Percentiles rank a stretch among this genome's conserved stretches.
These are phyloP conservation scores for Apophysomyces ossiformis DNA, from an alignment of 371 early-diverging fungal species.

Conservation along the genomic window DNA sequence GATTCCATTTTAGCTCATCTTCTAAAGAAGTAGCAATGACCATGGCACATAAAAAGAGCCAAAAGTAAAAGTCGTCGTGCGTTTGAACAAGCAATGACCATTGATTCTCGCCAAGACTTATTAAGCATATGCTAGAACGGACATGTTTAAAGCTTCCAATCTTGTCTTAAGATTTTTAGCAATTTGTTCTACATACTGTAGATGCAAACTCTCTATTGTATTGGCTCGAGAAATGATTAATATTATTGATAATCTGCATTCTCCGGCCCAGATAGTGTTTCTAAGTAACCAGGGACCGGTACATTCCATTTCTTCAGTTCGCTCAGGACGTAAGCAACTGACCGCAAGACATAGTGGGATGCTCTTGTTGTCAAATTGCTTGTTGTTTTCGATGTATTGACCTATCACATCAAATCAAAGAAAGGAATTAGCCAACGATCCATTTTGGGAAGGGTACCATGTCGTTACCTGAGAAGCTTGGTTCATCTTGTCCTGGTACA, in stretches of 20 bases:
- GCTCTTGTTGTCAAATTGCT: background rate
- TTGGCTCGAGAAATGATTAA: background rate
- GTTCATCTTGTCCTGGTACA: constrained; percentile 54
- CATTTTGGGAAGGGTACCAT: background rate
- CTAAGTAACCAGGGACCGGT: background rate
- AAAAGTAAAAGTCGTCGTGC: too few species aligned
- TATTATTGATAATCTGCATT: background rate
- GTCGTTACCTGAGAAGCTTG: background rate
- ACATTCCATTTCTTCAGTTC: constrained; percentile 5
- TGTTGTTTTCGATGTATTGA: background rate
- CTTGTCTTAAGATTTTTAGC: too few species aligned
- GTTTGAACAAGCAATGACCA: too few species aligned
- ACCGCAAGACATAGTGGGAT: background rate
- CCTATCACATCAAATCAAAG: background rate
- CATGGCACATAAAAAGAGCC: too few species aligned
- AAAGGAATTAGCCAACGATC: background rate
- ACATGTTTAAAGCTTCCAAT: too few species aligned
- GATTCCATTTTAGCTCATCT: constrained; percentile 42
- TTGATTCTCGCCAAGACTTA: too few species aligned
- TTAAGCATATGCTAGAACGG: too few species aligned
- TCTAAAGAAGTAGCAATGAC: background rate
- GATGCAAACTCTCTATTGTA: background rate
- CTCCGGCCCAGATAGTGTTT: background rate
- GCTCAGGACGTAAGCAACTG: background rate
- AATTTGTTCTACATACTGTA: too few species aligned